Conservation (phyloP, 2,329 filamentous ascomycete genomes). For the Colletotrichum sublineola region DNA sequence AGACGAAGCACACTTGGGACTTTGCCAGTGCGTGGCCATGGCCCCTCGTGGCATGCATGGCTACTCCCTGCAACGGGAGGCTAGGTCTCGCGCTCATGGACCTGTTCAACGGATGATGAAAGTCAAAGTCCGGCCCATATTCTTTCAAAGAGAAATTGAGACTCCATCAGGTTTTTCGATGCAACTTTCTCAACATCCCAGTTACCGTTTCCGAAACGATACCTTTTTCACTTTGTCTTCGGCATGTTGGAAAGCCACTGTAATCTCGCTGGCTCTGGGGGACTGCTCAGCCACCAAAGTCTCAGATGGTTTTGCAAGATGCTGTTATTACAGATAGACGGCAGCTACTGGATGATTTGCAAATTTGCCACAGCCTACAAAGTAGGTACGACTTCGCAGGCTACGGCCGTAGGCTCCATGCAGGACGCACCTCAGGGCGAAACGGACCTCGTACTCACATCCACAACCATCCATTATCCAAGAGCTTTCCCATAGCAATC, state of each 20-base stretch:
- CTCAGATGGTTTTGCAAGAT: not conserved
- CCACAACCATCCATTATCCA: constrained; percentile 19
- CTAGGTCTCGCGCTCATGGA: not conserved
- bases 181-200: not conserved
- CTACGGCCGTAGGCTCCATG: constrained; percentile 25
- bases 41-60: not conserved
- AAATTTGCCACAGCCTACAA: not conserved
- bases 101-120: not conserved
- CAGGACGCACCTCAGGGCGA: constrained; percentile 1
- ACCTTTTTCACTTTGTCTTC: not conserved
- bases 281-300: not conserved
- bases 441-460: constrained; percentile 35
- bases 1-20: not conserved
- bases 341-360: constrained; percentile 1
- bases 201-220: not conserved
- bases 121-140: not conserved
- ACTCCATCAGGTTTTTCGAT: not conserved
- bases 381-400: not conserved
- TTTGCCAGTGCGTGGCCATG: not conserved
- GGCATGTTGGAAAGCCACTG: not conserved
- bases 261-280: not conserved
- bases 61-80: not conserved
- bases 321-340: not conserved
- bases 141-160: not conserved
- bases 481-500: constrained; percentile 17